phyloP scores from a whole-genome alignment of 2,329 filamentous ascomycete species.

The Hypoxylon sp. region DNA sequence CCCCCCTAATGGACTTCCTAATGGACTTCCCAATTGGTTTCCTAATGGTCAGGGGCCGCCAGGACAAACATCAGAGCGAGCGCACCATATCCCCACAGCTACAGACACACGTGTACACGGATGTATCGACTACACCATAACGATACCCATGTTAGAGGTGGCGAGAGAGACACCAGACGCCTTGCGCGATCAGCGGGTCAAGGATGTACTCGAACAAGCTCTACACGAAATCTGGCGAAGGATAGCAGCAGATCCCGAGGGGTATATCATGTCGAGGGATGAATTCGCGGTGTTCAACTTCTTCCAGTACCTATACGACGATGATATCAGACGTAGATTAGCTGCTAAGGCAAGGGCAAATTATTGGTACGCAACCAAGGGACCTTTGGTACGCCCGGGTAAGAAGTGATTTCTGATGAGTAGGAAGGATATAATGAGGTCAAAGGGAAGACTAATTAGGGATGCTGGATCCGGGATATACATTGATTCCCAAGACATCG shows the following conservation, averaged over 20 bases:
- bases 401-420: not conserved
- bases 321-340: constrained; percentile 59
- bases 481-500: not conserved
- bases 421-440: not conserved
- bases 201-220: constrained; percentile 75
- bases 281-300: constrained; percentile 93
- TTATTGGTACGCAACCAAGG: constrained; percentile 70
- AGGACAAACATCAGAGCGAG: not conserved
- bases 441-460: not conserved
- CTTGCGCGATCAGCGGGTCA: constrained; percentile 72
- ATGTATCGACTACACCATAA: constrained; percentile 52
- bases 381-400: not conserved
- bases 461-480: not conserved
- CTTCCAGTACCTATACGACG: constrained; percentile 77
- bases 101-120: not conserved
- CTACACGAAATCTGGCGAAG: constrained; percentile 76
- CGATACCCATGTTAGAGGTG: constrained; percentile 79
- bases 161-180: constrained; percentile 81
- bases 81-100: constrained; percentile 1
- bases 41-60: not conserved
- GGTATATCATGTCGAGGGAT: constrained; percentile 81
- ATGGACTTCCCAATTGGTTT: not conserved
- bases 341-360: constrained; percentile 61
- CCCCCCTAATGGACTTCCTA: not conserved
- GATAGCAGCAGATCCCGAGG: constrained; percentile 73